Percentiles rank a stretch among this genome's conserved stretches.
phyloP scores from a whole-genome alignment of 345 rosid species.

The Hevea brasiliensis region DNA sequence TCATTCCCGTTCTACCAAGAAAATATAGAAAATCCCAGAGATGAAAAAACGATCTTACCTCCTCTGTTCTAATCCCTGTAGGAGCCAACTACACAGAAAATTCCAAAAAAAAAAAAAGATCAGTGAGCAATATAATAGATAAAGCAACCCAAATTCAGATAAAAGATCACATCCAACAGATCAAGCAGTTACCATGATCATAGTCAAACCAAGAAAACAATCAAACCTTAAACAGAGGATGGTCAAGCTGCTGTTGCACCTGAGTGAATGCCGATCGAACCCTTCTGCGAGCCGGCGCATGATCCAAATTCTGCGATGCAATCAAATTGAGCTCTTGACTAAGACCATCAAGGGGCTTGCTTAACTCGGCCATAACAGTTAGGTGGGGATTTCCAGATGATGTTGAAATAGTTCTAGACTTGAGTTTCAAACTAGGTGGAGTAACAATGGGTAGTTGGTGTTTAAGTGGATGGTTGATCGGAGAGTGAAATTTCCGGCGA shows the following conservation, averaged over 20 bases:
- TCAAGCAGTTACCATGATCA: not conserved
- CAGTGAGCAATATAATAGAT: not conserved
- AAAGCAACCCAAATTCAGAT: not conserved
- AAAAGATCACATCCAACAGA: not conserved
- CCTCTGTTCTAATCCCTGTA: slow-evolving; percentile 67
- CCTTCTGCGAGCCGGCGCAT: slow-evolving; percentile 66
- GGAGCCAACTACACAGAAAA: slow-evolving; percentile 62
- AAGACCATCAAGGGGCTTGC: slow-evolving; percentile 50
- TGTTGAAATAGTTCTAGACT: not conserved
- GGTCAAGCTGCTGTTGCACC: slow-evolving; percentile 75
- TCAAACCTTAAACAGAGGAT: slow-evolving; percentile 74
- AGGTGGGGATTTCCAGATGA: not conserved
- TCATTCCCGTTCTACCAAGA: not conserved
- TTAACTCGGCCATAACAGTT: slow-evolving; percentile 19
- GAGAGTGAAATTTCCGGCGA: slow-evolving; percentile 19
- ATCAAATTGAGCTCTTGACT: slow-evolving; percentile 63
- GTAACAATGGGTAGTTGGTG: not conserved
- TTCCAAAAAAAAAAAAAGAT: slow-evolving; percentile 8
- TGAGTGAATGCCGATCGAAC: slow-evolving; percentile 71
- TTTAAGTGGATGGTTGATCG: slow-evolving; percentile 13
- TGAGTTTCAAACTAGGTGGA: not conserved
- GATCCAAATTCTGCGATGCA: slow-evolving; percentile 67
- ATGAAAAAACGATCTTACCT: slow-evolving; percentile 45
- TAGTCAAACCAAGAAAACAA: not conserved
- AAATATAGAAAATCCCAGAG: not conserved